phyloP scores from a whole-genome alignment of 176 grass and related monocot species.

The Eragrostis curvula region DNA sequence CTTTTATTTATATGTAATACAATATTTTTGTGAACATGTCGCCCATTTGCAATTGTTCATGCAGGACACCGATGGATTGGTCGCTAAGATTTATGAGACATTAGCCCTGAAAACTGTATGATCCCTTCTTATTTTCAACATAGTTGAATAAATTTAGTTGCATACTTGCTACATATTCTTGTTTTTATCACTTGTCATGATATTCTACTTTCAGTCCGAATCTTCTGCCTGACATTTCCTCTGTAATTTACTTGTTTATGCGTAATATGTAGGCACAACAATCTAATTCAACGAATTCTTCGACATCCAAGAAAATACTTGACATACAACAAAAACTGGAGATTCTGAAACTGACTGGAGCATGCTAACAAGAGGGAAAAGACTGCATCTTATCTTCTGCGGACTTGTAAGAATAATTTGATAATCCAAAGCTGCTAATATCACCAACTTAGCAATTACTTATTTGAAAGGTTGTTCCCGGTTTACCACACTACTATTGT shows the following conservation, averaged over 20 bases:
- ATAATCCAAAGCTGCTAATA: constrained; percentile 4
- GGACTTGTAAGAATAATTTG: constrained; percentile 69
- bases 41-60: constrained; percentile 33
- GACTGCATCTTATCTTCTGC: constrained; percentile 66
- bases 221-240: not conserved
- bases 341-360: constrained; percentile 68
- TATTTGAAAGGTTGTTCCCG: not conserved
- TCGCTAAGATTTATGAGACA: constrained; percentile 52
- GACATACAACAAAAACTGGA: constrained; percentile 48
- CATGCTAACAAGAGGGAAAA: constrained; percentile 58
- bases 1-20: not conserved
- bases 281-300: constrained; percentile 60
- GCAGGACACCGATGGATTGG: constrained; percentile 76
- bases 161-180: not conserved
- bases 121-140: not conserved
- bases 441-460: not conserved
- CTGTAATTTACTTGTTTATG: not conserved
- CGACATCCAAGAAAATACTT: constrained; percentile 51
- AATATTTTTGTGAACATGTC: not conserved
- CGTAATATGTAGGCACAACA: constrained; percentile 51
- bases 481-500: not conserved
- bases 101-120: constrained; percentile 67
- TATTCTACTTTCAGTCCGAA: not conserved
- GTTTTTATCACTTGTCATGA: not conserved
- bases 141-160: constrained; percentile 2